These are phyloP conservation scores for Hericium alpestre DNA, from an alignment of 768 basidiomycete species.

Conservation along the genomic window DNA sequence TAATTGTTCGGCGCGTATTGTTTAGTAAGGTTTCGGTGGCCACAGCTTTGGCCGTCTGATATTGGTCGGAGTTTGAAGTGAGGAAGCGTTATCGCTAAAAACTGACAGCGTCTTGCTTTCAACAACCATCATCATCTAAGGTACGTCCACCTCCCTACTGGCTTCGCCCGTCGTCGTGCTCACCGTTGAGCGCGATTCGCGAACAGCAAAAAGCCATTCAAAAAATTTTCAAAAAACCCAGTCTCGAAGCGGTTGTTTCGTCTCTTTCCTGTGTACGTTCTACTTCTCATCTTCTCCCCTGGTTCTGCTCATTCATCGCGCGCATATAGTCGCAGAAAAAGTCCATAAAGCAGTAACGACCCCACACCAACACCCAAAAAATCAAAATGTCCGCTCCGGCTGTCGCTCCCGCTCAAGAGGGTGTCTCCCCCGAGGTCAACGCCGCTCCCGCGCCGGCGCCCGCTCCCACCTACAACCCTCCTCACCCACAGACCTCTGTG, in stretches of 20 bases:
- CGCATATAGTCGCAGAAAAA: slow-evolving; percentile 45
- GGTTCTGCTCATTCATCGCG: slow-evolving; percentile 9
- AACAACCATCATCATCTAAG: slow-evolving; percentile 61
- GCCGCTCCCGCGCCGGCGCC: slow-evolving; percentile 39
- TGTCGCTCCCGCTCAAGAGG: slow-evolving; percentile 22
- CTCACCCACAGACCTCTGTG: slow-evolving; percentile 30
- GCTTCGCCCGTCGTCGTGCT: not conserved
- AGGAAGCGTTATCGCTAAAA: slow-evolving; percentile 11
- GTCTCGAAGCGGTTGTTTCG: slow-evolving; percentile 67
- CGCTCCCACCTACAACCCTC: slow-evolving; percentile 42
- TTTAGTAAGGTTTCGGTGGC: not conserved
- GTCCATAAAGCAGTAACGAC: slow-evolving; percentile 91
- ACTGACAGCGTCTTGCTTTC: slow-evolving; percentile 29
- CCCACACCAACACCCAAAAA: slow-evolving; percentile 25
- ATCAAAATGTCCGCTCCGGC: slow-evolving; percentile 29
- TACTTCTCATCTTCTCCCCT: slow-evolving; percentile 8
- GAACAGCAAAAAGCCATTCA: slow-evolving; percentile 32
- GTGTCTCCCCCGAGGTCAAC: slow-evolving; percentile 28
- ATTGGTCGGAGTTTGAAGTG: slow-evolving; percentile 32
- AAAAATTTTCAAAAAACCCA: slow-evolving; percentile 60
- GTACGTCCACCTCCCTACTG: slow-evolving; percentile 21
- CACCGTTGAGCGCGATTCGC: slow-evolving; percentile 10
- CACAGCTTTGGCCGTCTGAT: not conserved
- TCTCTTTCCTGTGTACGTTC: slow-evolving; percentile 58
- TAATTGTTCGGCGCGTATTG: not conserved